Evolutionary conservation across 2,329 filamentous ascomycete genomes (phyloP), one percentile per base, ranked within the genome.

Genomic region (Phoma sp.): DNA sequence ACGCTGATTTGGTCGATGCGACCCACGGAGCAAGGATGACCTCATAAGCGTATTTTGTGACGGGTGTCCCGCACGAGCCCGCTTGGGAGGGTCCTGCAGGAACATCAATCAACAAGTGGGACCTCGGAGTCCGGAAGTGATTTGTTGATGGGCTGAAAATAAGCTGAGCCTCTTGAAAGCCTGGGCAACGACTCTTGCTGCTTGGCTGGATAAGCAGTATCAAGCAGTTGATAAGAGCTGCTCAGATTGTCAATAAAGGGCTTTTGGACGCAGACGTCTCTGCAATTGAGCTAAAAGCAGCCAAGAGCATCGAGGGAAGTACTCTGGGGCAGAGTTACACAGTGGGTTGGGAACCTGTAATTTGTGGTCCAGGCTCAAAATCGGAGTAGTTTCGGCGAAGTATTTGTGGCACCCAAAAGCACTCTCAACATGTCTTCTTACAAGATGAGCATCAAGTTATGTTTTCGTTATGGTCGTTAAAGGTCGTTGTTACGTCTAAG

Each of bases 1-100:
- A 38, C 45, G 51, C 51, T 45, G 48, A 40, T 52, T 45, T 48
- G 29, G 28, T 33, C 30, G 50, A 43, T 42, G 50, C 29, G 50
- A 53, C 50, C 43, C 43, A 53, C 42, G 37, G 25, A 47, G 43
- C 51, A 48, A 33, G 51, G 51, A 54, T 54, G 51, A 54, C 45
- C 39, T 54, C 45, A 42, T 25, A 38, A 21, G 38, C 47, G 39
- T 33, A 23, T 42, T 32, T 30, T 42, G 25, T 40, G 45, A 26
- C 32, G 32, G 38, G 30, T 26, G 2, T 42, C 34, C 51, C 51
- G 33, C 51, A 45, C 33, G 14, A 54, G 45, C 51, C 38, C 38
- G 26, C 45, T 12, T 29, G 23, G 14, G 26, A 47, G 29, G 42
- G 18, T 18, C 39, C 49, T 40, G 45, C 45, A 54, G 51, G 45